These are phyloP conservation scores for Penicillium digitatum DNA, from an alignment of 2,329 filamentous ascomycete species.

Conservation along the genomic window DNA sequence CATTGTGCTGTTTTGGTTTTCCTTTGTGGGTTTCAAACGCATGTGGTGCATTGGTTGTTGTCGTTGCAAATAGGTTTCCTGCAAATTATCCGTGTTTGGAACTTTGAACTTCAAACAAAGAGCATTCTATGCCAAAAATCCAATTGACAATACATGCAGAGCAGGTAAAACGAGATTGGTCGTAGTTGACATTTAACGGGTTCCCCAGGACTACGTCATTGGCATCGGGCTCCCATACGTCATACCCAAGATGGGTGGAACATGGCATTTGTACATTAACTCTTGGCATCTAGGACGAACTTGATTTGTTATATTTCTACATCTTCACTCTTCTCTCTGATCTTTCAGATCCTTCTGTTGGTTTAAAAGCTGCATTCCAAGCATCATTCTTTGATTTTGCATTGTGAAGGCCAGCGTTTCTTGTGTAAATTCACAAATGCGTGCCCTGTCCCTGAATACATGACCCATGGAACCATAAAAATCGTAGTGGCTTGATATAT, in stretches of 20 bases:
- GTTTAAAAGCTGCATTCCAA: too few species aligned
- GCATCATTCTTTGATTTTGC: too few species aligned
- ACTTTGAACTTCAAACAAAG: too few species aligned
- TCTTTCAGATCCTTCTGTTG: background rate
- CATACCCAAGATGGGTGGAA: constrained; percentile 14
- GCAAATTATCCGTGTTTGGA: background rate
- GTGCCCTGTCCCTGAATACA: background rate
- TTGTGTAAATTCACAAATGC: background rate
- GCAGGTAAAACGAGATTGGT: background rate
- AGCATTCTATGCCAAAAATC: background rate
- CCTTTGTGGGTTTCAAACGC: background rate
- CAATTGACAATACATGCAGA: background rate
- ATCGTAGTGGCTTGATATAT: background rate
- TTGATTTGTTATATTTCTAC: background rate
- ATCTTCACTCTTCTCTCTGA: background rate
- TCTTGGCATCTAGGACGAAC: background rate
- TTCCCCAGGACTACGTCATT: constrained; percentile 10
- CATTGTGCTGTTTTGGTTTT: constrained; percentile 19
- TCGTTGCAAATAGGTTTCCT: background rate
- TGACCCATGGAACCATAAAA: background rate
- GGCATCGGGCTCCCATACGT: constrained; percentile 13
- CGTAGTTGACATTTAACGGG: constrained; percentile 9
- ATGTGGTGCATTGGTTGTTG: background rate
- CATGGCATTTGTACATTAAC: constrained; percentile 7
- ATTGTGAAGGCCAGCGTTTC: background rate